Conservation (phyloP, 768 basidiomycete genomes). For the Naganishia vishniacii region DNA sequence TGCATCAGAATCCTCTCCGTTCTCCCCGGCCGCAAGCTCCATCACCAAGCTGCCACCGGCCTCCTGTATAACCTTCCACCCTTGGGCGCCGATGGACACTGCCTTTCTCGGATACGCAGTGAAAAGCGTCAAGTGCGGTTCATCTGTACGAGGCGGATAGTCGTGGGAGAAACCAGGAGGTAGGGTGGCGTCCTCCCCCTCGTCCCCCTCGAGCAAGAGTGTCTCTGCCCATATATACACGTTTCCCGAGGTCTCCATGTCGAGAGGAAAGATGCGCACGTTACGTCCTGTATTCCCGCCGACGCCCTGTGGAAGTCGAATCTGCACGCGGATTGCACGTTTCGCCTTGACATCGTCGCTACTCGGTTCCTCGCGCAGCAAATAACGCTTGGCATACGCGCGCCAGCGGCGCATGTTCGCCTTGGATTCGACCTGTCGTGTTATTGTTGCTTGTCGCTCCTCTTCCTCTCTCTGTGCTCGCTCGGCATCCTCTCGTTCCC, state of each 20-base stretch:
- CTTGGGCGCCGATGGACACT: conserved; percentile 31
- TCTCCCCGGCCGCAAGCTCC: conserved; percentile 33
- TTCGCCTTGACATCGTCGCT: conserved; percentile 36
- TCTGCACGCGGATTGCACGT: conserved; percentile 57
- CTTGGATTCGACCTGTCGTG: conserved; percentile 28
- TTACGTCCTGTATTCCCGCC: conserved; percentile 33
- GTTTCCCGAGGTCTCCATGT: conserved; percentile 27
- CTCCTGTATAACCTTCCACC: conserved; percentile 38
- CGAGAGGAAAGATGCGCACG: conserved; percentile 33
- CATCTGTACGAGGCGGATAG: conserved; percentile 1
- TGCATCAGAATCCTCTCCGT: conserved; percentile 23
- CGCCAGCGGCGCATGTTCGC: conserved; percentile 53
- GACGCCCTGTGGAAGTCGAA: conserved; percentile 54
- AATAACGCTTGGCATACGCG: conserved; percentile 56
- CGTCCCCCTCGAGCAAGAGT: conserved; percentile 31
- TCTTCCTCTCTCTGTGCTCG: conserved; percentile 38
- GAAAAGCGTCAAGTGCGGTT: conserved; percentile 27
- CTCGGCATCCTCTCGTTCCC: conserved; percentile 41
- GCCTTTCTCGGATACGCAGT: conserved; percentile 42
- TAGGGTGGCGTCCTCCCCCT: background rate
- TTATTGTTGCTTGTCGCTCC: conserved; percentile 30
- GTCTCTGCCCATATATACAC: conserved; percentile 45
- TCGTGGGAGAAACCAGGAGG: conserved; percentile 30
- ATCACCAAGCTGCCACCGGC: conserved; percentile 40
- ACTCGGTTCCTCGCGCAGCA: conserved; percentile 40